A percentile compares a stretch with the other conserved stretches of the same genome.
Evolutionary conservation across 2,329 filamentous ascomycete species (phyloP).

Genomic region (Xylariales sp.): DNA sequence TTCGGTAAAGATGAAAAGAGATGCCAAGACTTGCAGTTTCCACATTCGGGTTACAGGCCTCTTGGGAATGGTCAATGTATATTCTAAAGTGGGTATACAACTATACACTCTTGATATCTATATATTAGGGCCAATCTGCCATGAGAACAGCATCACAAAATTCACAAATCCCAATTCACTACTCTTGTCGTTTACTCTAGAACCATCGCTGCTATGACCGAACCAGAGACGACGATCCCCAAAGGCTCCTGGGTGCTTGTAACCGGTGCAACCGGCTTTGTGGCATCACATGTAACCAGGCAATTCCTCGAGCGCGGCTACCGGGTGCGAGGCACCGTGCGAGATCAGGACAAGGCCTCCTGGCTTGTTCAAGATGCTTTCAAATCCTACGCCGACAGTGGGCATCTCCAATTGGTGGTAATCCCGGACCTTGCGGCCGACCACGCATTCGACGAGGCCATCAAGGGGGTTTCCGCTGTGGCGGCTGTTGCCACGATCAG

Average conservation of each 20-base stretch:
- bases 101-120: too few relatives aligned
- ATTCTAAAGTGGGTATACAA: too few relatives aligned
- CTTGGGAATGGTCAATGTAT: too few relatives aligned
- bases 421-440: conserved; percentile 31
- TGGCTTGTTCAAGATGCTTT: conserved; percentile 3
- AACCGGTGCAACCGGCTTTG: background rate
- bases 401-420: too few relatives aligned
- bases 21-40: too few relatives aligned
- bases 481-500: conserved; percentile 40
- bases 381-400: background rate
- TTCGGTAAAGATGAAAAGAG: too few relatives aligned
- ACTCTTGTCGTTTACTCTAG: too few relatives aligned
- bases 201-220: too few relatives aligned
- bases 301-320: conserved; percentile 1
- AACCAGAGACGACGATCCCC: background rate
- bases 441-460: conserved; percentile 32
- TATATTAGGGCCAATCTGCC: too few relatives aligned
- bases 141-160: too few relatives aligned
- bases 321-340: background rate
- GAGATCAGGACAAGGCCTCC: conserved; percentile 3
- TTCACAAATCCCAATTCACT: too few relatives aligned
- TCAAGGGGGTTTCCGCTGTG: conserved; percentile 37
- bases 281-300: background rate
- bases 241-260: conserved; percentile 3
- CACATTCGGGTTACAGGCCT: too few relatives aligned